Conservation (phyloP, 176 grass and related monocot species). For the Oropetium thomaeum region DNA sequence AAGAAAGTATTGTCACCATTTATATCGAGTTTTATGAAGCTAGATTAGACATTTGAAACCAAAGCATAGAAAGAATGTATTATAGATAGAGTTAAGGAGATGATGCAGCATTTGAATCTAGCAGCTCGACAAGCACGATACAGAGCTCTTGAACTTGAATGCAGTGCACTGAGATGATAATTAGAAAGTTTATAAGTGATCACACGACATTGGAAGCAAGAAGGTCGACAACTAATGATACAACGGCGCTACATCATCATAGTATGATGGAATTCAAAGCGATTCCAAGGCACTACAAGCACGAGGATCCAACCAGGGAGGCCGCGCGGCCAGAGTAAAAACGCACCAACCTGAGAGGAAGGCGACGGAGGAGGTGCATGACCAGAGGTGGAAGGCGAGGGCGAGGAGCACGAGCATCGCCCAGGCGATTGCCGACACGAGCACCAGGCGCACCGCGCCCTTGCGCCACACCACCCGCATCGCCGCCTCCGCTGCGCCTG, state of each 20-base stretch:
- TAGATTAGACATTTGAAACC: no score
- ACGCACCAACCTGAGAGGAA: slow-evolving; percentile 81
- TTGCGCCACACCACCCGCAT: slow-evolving; percentile 51
- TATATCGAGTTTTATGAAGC: background rate
- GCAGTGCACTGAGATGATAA: no score
- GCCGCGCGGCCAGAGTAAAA: no score
- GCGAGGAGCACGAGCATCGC: slow-evolving; percentile 71
- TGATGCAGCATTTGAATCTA: background rate
- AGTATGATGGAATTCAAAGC: background rate
- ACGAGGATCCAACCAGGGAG: no score
- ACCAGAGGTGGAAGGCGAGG: slow-evolving; percentile 89
- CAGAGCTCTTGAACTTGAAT: no score
- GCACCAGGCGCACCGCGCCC: slow-evolving; percentile 66
- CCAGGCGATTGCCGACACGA: slow-evolving; percentile 75
- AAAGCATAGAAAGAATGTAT: background rate
- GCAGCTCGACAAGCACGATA: background rate
- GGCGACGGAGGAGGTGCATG: slow-evolving; percentile 59
- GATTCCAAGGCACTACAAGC: background rate
- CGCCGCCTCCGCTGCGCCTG: slow-evolving; percentile 32
- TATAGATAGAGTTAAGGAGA: background rate
- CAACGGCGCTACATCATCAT: background rate
- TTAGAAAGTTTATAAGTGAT: background rate
- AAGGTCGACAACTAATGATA: background rate
- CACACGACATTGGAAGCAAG: background rate
- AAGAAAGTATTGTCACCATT: background rate